Conservation (phyloP, 345 rosid genomes). For the Cardamine occulta region DNA sequence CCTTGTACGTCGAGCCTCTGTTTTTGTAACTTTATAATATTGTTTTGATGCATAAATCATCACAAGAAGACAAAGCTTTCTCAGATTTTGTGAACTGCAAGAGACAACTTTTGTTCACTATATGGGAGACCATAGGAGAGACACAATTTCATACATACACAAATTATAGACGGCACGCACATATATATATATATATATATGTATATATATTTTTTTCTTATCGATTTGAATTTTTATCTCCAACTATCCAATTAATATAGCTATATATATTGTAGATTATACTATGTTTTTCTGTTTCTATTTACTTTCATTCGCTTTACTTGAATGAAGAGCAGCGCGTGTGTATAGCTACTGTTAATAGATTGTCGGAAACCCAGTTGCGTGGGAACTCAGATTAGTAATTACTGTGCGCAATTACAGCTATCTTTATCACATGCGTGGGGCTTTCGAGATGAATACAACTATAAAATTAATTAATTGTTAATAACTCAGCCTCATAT, state of each 20-base stretch:
- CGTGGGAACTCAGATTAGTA: conserved; percentile 34
- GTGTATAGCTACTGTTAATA: conserved; percentile 8
- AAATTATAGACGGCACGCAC: background rate
- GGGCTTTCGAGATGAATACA: conserved; percentile 19
- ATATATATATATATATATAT: too few relatives aligned
- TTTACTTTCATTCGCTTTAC: too few relatives aligned
- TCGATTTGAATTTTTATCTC: background rate
- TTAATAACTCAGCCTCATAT: conserved; percentile 17
- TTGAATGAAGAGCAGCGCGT: conserved; percentile 2
- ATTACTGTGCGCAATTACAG: conserved; percentile 31
- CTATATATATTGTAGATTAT: too few relatives aligned
- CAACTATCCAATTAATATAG: too few relatives aligned
- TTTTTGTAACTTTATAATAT: conserved; percentile 22
- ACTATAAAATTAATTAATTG: background rate
- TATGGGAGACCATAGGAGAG: conserved; percentile 38
- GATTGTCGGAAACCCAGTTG: conserved; percentile 36
- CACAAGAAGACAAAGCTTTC: conserved; percentile 32
- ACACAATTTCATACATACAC: background rate
- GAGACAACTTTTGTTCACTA: conserved; percentile 36
- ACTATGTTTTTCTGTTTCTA: too few relatives aligned
- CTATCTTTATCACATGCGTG: conserved; percentile 40
- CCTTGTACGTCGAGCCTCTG: conserved; percentile 43
- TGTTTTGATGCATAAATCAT: conserved; percentile 18
- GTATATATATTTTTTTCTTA: background rate
- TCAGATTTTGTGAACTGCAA: conserved; percentile 32